Conservation (phyloP, 164 flowering plant genomes). For the Litsea cubeba region DNA sequence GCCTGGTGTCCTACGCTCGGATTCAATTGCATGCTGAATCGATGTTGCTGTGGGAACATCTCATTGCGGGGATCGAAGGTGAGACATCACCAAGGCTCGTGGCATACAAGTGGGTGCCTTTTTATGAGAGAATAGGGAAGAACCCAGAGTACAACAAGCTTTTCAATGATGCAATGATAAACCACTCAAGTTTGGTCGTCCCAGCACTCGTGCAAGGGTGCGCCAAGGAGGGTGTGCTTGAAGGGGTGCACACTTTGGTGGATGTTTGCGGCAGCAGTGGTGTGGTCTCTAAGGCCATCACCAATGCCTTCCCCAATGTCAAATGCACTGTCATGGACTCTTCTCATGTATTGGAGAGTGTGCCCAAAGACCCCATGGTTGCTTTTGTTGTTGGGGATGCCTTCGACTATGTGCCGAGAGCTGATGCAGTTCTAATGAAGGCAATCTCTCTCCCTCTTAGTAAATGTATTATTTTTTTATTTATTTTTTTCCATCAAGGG, state of each 20-base stretch:
- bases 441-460: background rate
- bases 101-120: too few species aligned
- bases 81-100: too few species aligned
- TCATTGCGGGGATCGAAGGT: too few species aligned
- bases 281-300: background rate
- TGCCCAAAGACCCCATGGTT: background rate
- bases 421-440: slow-evolving; percentile 7
- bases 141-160: too few species aligned
- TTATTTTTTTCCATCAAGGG: too few species aligned
- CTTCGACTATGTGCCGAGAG: slow-evolving; percentile 1
- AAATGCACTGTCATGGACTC: slow-evolving; percentile 5
- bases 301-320: slow-evolving; percentile 1
- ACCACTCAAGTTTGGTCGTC: background rate
- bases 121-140: too few species aligned
- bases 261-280: slow-evolving; percentile 5
- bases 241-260: slow-evolving; percentile 2
- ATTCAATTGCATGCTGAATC: too few species aligned
- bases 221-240: too few species aligned
- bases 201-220: background rate
- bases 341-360: slow-evolving; percentile 8
- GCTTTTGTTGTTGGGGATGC: background rate
- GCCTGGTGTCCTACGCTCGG: slow-evolving; percentile 10
- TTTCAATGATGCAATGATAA: slow-evolving; percentile 2
- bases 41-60: too few species aligned
- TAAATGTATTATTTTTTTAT: too few species aligned